phyloP scores from a whole-genome alignment of 139 green algal species.

The Micractinium sp. region DNA sequence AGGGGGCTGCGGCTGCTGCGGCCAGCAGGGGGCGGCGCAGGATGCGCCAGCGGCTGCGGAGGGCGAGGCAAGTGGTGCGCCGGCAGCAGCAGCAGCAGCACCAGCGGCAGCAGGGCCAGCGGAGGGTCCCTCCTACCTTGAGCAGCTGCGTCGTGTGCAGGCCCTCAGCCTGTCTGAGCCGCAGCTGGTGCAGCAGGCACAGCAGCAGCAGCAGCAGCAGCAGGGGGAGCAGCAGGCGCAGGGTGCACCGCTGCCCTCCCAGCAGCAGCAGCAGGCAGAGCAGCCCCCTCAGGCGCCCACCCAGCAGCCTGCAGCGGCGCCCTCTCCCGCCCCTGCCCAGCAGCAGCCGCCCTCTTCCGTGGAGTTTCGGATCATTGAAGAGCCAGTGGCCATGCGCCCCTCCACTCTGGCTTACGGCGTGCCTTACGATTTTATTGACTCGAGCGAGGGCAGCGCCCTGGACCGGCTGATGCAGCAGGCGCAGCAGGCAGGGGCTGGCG shows the following conservation, averaged over 20 bases:
- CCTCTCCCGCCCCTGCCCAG: not conserved
- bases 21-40: not conserved
- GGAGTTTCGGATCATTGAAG: conserved; percentile 50
- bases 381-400: conserved; percentile 46
- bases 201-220: conserved; percentile 3
- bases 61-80: not conserved
- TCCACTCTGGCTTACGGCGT: conserved; percentile 51
- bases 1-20: not conserved
- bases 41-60: not conserved
- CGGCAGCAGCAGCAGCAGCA: not conserved
- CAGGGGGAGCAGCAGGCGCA: not conserved
- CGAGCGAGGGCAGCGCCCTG: conserved; percentile 42
- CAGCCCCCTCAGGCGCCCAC: not conserved
- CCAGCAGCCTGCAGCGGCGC: not conserved
- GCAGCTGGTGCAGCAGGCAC: not conserved
- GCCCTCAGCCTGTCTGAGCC: not conserved
- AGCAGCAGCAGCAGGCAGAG: not conserved
- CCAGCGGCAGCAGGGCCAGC: not conserved
- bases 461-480: conserved; percentile 40
- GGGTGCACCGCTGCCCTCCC: not conserved
- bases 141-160: conserved; percentile 21
- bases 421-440: conserved; percentile 65
- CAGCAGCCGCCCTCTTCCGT: conserved; percentile 7
- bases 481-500: not conserved
- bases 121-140: not conserved